phyloP scores from a whole-genome alignment of 768 basidiomycete species.

The Suillus subalutaceus region DNA sequence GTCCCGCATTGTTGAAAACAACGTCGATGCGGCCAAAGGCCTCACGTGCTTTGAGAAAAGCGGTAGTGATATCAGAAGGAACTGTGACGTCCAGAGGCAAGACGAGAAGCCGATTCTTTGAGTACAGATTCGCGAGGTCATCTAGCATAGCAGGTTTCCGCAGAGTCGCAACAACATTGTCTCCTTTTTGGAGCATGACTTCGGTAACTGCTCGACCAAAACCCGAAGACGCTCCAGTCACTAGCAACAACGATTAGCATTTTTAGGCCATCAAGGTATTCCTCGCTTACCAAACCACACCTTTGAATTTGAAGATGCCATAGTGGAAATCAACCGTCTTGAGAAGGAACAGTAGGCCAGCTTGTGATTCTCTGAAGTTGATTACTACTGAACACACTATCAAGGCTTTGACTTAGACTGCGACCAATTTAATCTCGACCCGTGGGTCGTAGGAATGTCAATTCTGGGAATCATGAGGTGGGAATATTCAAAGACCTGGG shows the following conservation, averaged over 20 bases:
- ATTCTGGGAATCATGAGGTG: not conserved
- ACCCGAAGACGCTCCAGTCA: conserved; percentile 44
- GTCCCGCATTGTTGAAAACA: conserved; percentile 48
- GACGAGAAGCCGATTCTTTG: conserved; percentile 36
- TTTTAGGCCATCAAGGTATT: not conserved
- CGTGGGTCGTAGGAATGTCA: not conserved
- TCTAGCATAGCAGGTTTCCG: conserved; percentile 40
- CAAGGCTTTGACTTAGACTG: not conserved
- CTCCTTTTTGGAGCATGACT: conserved; percentile 38
- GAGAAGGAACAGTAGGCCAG: not conserved
- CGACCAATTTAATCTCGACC: not conserved
- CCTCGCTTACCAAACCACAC: conserved; percentile 28
- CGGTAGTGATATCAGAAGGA: conserved; percentile 32
- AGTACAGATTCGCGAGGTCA: conserved; percentile 31
- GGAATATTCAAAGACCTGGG: not conserved
- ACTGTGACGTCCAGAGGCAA: conserved; percentile 43
- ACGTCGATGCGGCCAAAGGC: conserved; percentile 47
- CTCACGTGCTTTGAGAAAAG: conserved; percentile 37
- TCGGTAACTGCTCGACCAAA: conserved; percentile 41
- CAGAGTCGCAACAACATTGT: conserved; percentile 45
- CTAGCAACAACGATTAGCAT: conserved; percentile 21
- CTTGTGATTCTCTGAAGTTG: not conserved
- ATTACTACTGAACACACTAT: not conserved
- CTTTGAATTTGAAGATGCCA: conserved; percentile 11
- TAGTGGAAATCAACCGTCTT: not conserved